Evolutionary conservation across 257 asterid species (phyloP).

Genomic region (Przewalskia tangutica): DNA sequence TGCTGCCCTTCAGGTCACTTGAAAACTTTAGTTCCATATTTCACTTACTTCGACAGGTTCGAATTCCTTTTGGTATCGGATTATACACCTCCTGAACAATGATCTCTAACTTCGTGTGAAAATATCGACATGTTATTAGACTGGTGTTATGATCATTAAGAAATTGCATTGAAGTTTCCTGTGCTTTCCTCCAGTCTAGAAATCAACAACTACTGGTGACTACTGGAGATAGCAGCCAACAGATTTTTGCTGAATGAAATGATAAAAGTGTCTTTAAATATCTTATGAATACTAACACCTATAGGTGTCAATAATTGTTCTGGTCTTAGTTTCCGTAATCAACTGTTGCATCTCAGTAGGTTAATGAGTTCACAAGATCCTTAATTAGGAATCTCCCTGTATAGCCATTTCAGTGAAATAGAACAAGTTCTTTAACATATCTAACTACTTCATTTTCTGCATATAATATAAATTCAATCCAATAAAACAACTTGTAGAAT

Average conservation of each 20-base stretch:
- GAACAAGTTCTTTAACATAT: not conserved
- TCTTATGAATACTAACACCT: not conserved
- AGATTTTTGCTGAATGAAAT: not conserved
- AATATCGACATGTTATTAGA: not conserved
- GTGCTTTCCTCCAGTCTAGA: not conserved
- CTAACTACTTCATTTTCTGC: not conserved
- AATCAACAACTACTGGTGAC: not conserved
- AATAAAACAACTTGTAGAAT: not conserved
- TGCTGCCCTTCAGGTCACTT: not conserved
- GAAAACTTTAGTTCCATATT: constrained; percentile 6
- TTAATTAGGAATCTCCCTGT: not conserved
- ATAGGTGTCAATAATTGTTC: not conserved
- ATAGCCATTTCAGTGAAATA: not conserved
- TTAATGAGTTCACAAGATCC: not conserved
- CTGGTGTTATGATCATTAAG: not conserved
- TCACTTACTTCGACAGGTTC: not conserved
- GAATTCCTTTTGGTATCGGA: not conserved
- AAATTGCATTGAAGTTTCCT: not conserved
- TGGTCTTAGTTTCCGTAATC: not conserved
- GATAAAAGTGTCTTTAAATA: not conserved
- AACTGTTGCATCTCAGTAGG: not conserved
- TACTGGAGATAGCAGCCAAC: not conserved
- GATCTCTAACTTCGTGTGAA: not conserved
- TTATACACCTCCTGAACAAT: not conserved
- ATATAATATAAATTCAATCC: not conserved